Percentiles rank a stretch among this genome's conserved stretches.
Conservation (phyloP, 192 early-diverging fungal genomes). For the Lobulomyces angularis region DNA sequence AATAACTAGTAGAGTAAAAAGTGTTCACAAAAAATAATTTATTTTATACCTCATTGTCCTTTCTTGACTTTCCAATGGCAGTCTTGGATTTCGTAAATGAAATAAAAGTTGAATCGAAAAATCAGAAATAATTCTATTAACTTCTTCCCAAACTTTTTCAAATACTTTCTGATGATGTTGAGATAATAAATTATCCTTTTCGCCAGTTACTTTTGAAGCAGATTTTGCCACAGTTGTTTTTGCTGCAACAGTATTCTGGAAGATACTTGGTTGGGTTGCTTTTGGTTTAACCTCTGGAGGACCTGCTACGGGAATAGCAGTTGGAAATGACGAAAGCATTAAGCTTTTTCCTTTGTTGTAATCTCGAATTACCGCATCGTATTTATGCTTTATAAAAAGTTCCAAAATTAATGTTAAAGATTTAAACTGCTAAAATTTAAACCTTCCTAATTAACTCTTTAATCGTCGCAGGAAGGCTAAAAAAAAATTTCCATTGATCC, state of each 20-base stretch:
- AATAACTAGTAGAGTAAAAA: slow-evolving; percentile 26
- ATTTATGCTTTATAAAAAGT: slow-evolving; percentile 45
- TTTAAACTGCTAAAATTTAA: slow-evolving; percentile 1
- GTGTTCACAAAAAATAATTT: slow-evolving; percentile 9
- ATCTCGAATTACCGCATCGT: slow-evolving; percentile 81
- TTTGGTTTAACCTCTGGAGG: too few relatives aligned
- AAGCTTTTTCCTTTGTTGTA: slow-evolving; percentile 90
- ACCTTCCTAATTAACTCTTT: slow-evolving; percentile 73
- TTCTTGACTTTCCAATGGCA: slow-evolving; percentile 78
- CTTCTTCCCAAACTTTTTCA: slow-evolving; percentile 89
- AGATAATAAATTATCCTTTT: slow-evolving; percentile 22
- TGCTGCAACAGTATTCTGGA: slow-evolving; percentile 3
- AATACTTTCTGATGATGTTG: slow-evolving; percentile 59
- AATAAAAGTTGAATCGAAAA: slow-evolving; percentile 62
- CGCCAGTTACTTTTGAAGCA: neutral
- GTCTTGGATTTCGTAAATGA: slow-evolving; percentile 62
- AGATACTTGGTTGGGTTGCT: neutral
- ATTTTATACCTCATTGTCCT: slow-evolving; percentile 62
- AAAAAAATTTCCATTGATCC: slow-evolving; percentile 93
- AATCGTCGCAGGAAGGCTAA: slow-evolving; percentile 83
- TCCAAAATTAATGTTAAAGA: too few relatives aligned
- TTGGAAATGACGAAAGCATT: slow-evolving; percentile 41
- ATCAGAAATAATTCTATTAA: slow-evolving; percentile 64
- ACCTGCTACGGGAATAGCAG: too few relatives aligned
- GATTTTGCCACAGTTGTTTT: neutral